Percentiles rank a stretch among this genome's conserved stretches.
Conservation (phyloP, 805 yeast genomes). For the Sungouiozyma intestinalis region DNA sequence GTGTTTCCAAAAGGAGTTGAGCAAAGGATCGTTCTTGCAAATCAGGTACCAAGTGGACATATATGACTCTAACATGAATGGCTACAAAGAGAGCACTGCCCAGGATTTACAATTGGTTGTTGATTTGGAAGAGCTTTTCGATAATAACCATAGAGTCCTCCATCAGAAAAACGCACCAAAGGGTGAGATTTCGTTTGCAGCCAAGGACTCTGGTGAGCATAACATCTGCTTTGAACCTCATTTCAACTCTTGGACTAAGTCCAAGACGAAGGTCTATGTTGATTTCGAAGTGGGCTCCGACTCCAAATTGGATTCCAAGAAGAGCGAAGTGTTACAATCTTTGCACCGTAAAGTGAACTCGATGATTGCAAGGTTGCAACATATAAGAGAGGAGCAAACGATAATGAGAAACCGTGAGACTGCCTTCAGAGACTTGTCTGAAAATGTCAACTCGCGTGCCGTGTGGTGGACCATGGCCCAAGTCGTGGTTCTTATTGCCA, state of each 20-base stretch:
- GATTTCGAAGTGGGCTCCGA: slow-evolving; percentile 63
- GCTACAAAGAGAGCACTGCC: slow-evolving; percentile 27
- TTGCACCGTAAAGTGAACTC: slow-evolving; percentile 48
- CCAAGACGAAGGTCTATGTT: slow-evolving; percentile 46
- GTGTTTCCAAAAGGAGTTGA: slow-evolving; percentile 48
- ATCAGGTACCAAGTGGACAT: slow-evolving; percentile 42
- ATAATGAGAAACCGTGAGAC: slow-evolving; percentile 69
- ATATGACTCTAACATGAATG: slow-evolving; percentile 29
- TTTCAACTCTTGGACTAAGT: slow-evolving; percentile 49
- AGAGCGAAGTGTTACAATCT: slow-evolving; percentile 43
- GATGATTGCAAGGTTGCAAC: slow-evolving; percentile 45
- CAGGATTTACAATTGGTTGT: slow-evolving; percentile 32
- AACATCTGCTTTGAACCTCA: slow-evolving; percentile 55
- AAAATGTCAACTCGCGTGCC: slow-evolving; percentile 57
- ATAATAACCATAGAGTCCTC: slow-evolving; percentile 65
- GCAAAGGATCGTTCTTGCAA: slow-evolving; percentile 38
- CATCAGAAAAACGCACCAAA: slow-evolving; percentile 53
- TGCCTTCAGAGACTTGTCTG: slow-evolving; percentile 59
- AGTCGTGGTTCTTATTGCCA: slow-evolving; percentile 48
- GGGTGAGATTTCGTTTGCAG: slow-evolving; percentile 66
- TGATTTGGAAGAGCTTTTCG: slow-evolving; percentile 57
- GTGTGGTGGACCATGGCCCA: slow-evolving; percentile 68
- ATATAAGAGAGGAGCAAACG: slow-evolving; percentile 55
- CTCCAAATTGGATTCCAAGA: slow-evolving; percentile 55
- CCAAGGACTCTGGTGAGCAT: slow-evolving; percentile 70